Conservation (phyloP, 805 yeast species). For the Kluyveromyces lactis region DNA sequence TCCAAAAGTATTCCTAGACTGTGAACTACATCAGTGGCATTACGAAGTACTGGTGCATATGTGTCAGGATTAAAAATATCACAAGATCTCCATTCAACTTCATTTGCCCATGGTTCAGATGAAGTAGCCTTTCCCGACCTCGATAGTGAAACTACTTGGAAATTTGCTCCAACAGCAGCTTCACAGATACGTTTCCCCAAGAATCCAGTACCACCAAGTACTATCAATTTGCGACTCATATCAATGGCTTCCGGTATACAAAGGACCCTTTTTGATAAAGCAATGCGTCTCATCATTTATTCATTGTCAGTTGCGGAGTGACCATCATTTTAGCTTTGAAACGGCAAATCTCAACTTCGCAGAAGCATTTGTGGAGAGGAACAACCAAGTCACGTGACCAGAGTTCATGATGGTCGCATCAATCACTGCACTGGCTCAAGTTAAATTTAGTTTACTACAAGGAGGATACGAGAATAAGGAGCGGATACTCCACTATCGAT, state of each 20-base stretch:
- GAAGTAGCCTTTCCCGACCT: constrained; percentile 42
- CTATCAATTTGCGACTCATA: constrained; percentile 35
- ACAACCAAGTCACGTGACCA: too few relatives aligned
- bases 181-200: constrained; percentile 67
- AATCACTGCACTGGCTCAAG: too few relatives aligned
- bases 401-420: too few relatives aligned
- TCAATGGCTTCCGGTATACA: background rate
- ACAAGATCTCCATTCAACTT: constrained; percentile 60
- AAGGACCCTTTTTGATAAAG: too few relatives aligned
- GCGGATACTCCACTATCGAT: too few relatives aligned
- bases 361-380: too few relatives aligned
- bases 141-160: constrained; percentile 59
- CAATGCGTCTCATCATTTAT: too few relatives aligned
- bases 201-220: constrained; percentile 87
- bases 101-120: constrained; percentile 40
- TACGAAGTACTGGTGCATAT: constrained; percentile 39
- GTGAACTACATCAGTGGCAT: constrained; percentile 67
- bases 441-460: too few relatives aligned
- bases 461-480: too few relatives aligned
- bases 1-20: constrained; percentile 73
- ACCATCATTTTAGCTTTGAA: too few relatives aligned
- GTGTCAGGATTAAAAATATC: constrained; percentile 59
- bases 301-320: too few relatives aligned
- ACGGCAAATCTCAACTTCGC: too few relatives aligned
- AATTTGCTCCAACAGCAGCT: constrained; percentile 53